Evolutionary conservation across 2,329 filamentous ascomycete genomes (phyloP).

Genomic region (Seiridium unicorne): DNA sequence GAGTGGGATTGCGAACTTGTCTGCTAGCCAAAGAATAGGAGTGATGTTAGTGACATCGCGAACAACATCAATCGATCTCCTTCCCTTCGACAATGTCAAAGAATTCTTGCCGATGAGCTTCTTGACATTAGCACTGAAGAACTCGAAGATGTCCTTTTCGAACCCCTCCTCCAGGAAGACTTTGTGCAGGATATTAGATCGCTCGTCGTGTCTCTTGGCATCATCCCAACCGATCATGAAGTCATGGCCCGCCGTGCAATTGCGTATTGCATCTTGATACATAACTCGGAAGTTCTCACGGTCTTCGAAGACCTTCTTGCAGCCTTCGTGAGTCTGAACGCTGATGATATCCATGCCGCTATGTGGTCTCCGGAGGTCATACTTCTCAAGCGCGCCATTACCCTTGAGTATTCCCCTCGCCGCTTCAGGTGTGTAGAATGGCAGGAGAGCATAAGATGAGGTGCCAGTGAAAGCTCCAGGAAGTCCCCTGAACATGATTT

Average conservation of each 20-base stretch:
- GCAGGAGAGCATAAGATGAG: conserved; percentile 64
- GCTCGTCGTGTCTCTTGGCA: conserved; percentile 35
- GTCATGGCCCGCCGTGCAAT: conserved; percentile 42
- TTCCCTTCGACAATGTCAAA: conserved; percentile 51
- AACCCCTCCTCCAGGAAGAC: conserved; percentile 62
- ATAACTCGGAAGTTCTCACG: conserved; percentile 46
- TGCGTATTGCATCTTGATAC: conserved; percentile 39
- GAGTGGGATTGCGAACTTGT: conserved; percentile 65
- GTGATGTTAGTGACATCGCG: conserved; percentile 68
- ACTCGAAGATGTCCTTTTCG: conserved; percentile 53
- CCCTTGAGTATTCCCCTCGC: conserved; percentile 42
- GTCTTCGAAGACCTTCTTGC: conserved; percentile 48
- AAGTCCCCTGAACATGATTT: conserved; percentile 42
- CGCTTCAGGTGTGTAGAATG: conserved; percentile 47
- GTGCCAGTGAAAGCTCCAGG: conserved; percentile 50
- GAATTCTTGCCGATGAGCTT: conserved; percentile 60
- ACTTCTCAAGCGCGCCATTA: conserved; percentile 43
- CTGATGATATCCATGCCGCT: conserved; percentile 40
- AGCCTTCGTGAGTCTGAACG: conserved; percentile 47
- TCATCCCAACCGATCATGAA: conserved; percentile 46
- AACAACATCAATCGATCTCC: conserved; percentile 68
- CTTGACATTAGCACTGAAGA: conserved; percentile 65
- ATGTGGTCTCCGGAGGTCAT: conserved; percentile 40
- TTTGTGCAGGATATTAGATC: conserved; percentile 33
- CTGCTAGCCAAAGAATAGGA: conserved; percentile 61